phyloP scores from a whole-genome alignment of 225 moss, liverwort and hornwort genomes.

The Physcomitrellopsis africana region DNA sequence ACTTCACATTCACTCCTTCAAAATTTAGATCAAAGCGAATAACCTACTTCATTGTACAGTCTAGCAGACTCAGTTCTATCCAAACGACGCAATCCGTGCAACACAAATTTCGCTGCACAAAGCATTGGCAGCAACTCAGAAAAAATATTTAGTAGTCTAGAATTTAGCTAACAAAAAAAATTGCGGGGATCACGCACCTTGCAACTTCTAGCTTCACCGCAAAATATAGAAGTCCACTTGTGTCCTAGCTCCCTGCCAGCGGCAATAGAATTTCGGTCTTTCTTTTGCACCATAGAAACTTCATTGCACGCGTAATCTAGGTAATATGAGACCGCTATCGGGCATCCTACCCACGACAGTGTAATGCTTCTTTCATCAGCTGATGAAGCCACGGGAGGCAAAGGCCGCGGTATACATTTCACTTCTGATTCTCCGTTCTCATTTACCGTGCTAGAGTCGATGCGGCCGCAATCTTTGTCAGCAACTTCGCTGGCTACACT shows the following conservation, averaged over 20 bases:
- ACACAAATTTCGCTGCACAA: background rate
- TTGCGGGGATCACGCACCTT: conserved; percentile 33
- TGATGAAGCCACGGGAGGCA: conserved; percentile 42
- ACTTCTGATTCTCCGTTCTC: conserved; percentile 23
- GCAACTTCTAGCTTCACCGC: conserved; percentile 34
- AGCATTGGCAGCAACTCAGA: conserved; percentile 3
- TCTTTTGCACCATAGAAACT: conserved; percentile 23
- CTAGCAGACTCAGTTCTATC: conserved; percentile 14
- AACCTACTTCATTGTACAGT: conserved; percentile 6
- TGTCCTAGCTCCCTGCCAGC: conserved; percentile 21
- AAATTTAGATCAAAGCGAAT: conserved; percentile 21
- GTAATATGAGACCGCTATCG: conserved; percentile 35
- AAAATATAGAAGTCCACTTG: conserved; percentile 39
- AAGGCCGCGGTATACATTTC: conserved; percentile 31
- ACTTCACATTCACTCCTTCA: background rate
- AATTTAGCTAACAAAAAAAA: background rate
- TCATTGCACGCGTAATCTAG: conserved; percentile 40
- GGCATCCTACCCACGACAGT: conserved; percentile 45
- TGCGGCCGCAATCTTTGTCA: conserved; percentile 16
- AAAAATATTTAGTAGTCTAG: background rate
- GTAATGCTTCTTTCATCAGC: conserved; percentile 42
- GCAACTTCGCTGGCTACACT: conserved; percentile 18
- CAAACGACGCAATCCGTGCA: background rate
- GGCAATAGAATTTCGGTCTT: conserved; percentile 13
- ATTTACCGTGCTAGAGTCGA: conserved; percentile 8